Evolutionary conservation across 2,329 filamentous ascomycete species (phyloP).

Genomic region (Penicillium sp.): DNA sequence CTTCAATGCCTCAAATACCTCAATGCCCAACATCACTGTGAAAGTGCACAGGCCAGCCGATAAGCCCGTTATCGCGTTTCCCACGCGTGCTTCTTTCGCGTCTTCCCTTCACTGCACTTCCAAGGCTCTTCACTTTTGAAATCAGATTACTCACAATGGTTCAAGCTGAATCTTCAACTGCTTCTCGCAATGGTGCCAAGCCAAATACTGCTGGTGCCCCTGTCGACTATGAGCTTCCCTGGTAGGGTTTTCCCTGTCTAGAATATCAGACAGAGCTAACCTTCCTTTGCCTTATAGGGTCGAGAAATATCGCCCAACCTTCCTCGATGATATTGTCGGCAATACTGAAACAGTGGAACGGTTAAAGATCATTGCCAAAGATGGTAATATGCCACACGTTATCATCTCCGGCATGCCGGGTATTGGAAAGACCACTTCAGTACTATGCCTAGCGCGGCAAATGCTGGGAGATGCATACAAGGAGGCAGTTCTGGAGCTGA

Average conservation of each 20-base stretch:
- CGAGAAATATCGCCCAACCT: slow-evolving; percentile 93
- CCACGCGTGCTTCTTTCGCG: slow-evolving; percentile 34
- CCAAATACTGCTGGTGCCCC: slow-evolving; percentile 41
- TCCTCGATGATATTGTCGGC: slow-evolving; percentile 94
- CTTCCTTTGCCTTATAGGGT: slow-evolving; percentile 62
- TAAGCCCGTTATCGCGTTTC: slow-evolving; percentile 23
- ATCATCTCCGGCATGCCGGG: slow-evolving; percentile 99
- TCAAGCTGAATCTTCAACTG: slow-evolving; percentile 49
- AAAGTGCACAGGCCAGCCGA: slow-evolving; percentile 14
- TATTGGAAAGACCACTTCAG: slow-evolving; percentile 96
- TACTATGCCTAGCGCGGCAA: slow-evolving; percentile 88
- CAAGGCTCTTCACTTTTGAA: not conserved
- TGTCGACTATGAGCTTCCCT: slow-evolving; percentile 50
- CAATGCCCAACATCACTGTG: no score
- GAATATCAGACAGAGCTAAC: slow-evolving; percentile 12
- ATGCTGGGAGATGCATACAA: slow-evolving; percentile 92
- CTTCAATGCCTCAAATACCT: not conserved
- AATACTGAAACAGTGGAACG: slow-evolving; percentile 98
- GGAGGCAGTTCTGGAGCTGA: slow-evolving; percentile 93
- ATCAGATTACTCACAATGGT: slow-evolving; percentile 32
- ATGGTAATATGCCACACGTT: slow-evolving; percentile 98
- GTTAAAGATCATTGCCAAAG: slow-evolving; percentile 95
- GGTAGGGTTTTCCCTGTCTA: slow-evolving; percentile 32
- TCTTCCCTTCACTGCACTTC: slow-evolving; percentile 16
- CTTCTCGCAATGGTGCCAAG: slow-evolving; percentile 42